Evolutionary conservation across 192 early-diverging fungal genomes (phyloP).

Genomic region (Podila horticola): DNA sequence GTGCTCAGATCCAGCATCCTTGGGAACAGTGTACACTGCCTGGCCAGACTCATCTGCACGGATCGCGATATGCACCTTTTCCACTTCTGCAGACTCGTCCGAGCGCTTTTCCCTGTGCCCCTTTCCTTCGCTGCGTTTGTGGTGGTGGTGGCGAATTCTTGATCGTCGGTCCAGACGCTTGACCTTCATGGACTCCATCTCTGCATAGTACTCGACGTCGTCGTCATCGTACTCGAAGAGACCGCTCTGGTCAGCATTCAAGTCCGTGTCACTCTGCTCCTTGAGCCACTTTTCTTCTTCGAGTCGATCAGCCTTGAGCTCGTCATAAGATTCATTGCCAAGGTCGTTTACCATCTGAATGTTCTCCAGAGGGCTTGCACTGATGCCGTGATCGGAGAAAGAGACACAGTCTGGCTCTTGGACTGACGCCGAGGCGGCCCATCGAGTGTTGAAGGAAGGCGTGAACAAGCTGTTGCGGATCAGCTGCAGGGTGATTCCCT

Average conservation of each 20-base stretch:
- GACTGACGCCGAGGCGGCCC: slow-evolving; percentile 10
- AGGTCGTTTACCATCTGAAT: slow-evolving; percentile 21
- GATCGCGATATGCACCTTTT: neutral
- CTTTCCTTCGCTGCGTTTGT: slow-evolving; percentile 3
- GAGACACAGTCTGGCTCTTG: slow-evolving; percentile 43
- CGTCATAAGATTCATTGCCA: neutral
- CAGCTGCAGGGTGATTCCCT: neutral
- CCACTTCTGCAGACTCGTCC: neutral
- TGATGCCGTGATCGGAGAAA: slow-evolving; percentile 11
- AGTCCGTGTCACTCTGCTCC: neutral
- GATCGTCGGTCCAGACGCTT: slow-evolving; percentile 20
- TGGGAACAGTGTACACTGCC: slow-evolving; percentile 9
- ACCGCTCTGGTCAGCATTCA: slow-evolving; percentile 7
- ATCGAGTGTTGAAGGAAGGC: slow-evolving; percentile 8
- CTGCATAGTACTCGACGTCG: neutral
- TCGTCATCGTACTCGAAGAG: slow-evolving; percentile 3
- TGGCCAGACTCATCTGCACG: slow-evolving; percentile 14
- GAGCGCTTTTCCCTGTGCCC: neutral
- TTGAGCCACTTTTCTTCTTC: slow-evolving; percentile 7
- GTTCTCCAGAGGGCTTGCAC: slow-evolving; percentile 10
- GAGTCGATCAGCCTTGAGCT: neutral
- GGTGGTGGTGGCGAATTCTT: slow-evolving; percentile 26
- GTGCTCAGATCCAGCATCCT: neutral
- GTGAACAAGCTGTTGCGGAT: slow-evolving; percentile 16
- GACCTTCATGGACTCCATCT: neutral